Evolutionary conservation across 306 rosid genomes (phyloP).

Genomic region (Abrus precatorius): DNA sequence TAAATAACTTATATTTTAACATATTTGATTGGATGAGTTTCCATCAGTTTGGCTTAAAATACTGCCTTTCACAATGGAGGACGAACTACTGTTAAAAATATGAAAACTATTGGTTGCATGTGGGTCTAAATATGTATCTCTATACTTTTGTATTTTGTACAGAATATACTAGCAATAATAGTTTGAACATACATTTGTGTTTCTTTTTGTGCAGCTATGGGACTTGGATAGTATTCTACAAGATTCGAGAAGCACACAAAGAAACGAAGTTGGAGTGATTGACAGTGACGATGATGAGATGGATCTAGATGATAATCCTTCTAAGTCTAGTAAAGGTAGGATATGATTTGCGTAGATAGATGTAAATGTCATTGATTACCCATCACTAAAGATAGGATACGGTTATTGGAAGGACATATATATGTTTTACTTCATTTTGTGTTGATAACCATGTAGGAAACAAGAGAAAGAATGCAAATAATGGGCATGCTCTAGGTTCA

Average conservation of each 20-base stretch:
- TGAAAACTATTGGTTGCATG: slow-evolving; percentile 26
- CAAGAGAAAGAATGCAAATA: slow-evolving; percentile 57
- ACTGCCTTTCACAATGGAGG: neutral
- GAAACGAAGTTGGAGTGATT: slow-evolving; percentile 44
- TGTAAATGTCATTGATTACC: slow-evolving; percentile 16
- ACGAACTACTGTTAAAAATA: slow-evolving; percentile 2
- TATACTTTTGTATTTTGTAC: slow-evolving; percentile 17
- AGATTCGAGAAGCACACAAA: slow-evolving; percentile 50
- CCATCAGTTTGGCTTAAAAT: slow-evolving; percentile 28
- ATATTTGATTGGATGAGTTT: neutral
- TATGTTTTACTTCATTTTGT: slow-evolving; percentile 29
- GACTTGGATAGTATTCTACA: slow-evolving; percentile 74
- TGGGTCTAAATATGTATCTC: neutral
- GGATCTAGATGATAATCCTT: slow-evolving; percentile 63
- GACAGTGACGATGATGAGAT: slow-evolving; percentile 66
- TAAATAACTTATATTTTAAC: neutral
- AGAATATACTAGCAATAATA: neutral
- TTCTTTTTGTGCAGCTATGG: slow-evolving; percentile 69
- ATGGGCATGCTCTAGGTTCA: slow-evolving; percentile 28
- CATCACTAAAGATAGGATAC: neutral
- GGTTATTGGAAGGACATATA: slow-evolving; percentile 23
- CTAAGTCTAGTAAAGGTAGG: slow-evolving; percentile 58
- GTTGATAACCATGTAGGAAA: slow-evolving; percentile 57
- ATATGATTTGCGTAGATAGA: neutral
- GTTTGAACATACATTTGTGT: slow-evolving; percentile 1